Base-by-base conservation (phyloP, 2,329 filamentous ascomycete species). In the Macrophomina phaseolina region DNA sequence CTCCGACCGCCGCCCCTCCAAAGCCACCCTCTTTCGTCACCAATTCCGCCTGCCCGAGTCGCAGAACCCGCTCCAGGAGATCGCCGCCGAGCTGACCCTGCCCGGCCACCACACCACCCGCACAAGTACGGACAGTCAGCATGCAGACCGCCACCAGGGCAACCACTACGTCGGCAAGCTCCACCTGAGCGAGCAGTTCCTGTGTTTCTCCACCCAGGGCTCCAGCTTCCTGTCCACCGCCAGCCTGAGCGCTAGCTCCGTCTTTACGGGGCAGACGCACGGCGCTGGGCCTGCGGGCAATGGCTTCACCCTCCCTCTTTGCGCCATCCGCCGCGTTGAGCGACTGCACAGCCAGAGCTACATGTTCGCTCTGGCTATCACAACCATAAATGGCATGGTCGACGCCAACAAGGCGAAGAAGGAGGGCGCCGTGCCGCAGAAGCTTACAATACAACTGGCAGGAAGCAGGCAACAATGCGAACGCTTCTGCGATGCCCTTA, bases 201-300 rank as follows among this genome's bases (percentile, higher is more conserved):
- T 99, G 73, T 98, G 94, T 84, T 99, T 99, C 83, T 97, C 94
- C 0, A 97, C 95, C 7, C 92, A 95, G 63, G 90, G 92, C 16
- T 91, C 93, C 9, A 96, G 93, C 81, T 97, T 97, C 79, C 79
- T 92, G 49, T 89, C 89, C 69, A 90, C 90, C 0, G 91, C 94
- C 16, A 97, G 89, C 77, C 88, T 91, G 23, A 90, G 88, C 69
- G 90, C 91, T 0, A 94, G 93, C 23, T 92, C 90, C 55, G 88
- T 89, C 67, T 98, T 96, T 80, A 96, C 93, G 4, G 95, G 94
- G 16, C 92, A 97, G 78, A 97, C 94, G 34, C 91, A 97, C 76
- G 93, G 95, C 67, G 92, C 92, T 28, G 95, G 95, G 0, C 94
- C 95, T 3, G 92, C 92, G 65, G 94, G 94, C 46, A 97, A 97